Evolutionary conservation across 2,329 filamentous ascomycete species (phyloP), one percentile per base, ranked within the genome.

Genomic region (Pyrenochaeta sp.): DNA sequence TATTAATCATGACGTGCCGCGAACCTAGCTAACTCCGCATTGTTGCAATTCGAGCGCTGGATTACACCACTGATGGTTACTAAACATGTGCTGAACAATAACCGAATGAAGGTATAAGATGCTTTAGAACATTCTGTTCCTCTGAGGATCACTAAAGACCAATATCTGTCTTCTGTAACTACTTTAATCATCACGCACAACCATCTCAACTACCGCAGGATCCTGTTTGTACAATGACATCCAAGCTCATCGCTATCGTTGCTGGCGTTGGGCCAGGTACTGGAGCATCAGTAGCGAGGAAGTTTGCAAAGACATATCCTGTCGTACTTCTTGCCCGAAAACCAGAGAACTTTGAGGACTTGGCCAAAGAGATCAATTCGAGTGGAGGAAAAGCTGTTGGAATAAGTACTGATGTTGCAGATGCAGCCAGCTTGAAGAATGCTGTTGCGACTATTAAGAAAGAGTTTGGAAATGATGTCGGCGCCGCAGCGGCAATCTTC

Each of bases 301-400:
- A 79, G 52, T 89, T 89, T 64, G 83, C 83, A 29, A 69, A 86
- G 56, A 68, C 82, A 7, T 95, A 94, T 68, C 85, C 89, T 0
- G 88, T 94, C 1, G 88, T 90, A 1, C 80, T 94, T 1, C 83
- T 94, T n/a, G 86, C 90, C 11, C 87, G 90, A 44, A 86, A 80
- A 14, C 81, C 87, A 0, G 82, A 85, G 36, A 90, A 82, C 73
- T 91, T 87, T 75, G 80, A 85, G 50, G 77, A 81, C n/a, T 81
- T 91, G 2, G 87, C 90, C 6, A 71, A 82, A 2, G 89, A 91
- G 63, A 92, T 95, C 76, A 87, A 87, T 51, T 72, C 77, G 4
- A 73, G 77, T 0, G 90, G 90, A 10, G 90, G 91, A 2, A 82
- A 84, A 42, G 91, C 90, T 1, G 77, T 92, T 11, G 90, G 90